phyloP scores from a whole-genome alignment of 768 basidiomycete species.

The Baorangia bicolor region DNA sequence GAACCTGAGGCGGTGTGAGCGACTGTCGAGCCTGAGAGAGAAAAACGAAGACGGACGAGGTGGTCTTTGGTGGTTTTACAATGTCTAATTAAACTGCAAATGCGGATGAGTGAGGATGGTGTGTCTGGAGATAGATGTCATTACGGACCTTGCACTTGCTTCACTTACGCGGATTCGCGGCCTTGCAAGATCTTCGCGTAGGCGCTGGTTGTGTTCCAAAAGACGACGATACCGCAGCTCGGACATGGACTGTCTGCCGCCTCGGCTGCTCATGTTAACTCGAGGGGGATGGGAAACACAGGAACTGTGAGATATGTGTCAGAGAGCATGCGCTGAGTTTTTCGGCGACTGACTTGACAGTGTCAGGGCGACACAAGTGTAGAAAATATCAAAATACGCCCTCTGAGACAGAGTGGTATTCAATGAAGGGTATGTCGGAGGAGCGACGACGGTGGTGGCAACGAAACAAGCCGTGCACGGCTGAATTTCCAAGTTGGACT shows the following conservation, averaged over 20 bases:
- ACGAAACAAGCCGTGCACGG: conserved; percentile 6
- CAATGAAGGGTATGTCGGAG: conserved; percentile 1
- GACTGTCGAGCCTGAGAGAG: conserved; percentile 1
- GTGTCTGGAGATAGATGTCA: background rate
- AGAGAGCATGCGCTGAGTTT: background rate
- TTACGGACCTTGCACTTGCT: conserved; percentile 60
- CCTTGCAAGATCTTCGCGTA: conserved; percentile 69
- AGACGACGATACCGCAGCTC: conserved; percentile 80
- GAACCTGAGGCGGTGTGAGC: conserved; percentile 55
- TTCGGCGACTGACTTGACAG: conserved; percentile 7
- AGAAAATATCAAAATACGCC: background rate
- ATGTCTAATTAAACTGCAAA: conserved; percentile 63
- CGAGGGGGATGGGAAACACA: background rate
- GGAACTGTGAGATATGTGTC: background rate
- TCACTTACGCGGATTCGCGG: conserved; percentile 74
- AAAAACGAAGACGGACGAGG: conserved; percentile 43
- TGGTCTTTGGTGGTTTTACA: conserved; percentile 74
- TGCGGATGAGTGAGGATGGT: conserved; percentile 2
- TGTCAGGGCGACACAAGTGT: background rate
- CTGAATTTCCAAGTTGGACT: conserved; percentile 1
- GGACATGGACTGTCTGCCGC: conserved; percentile 71
- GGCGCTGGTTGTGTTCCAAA: conserved; percentile 70
- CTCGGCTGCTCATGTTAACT: conserved; percentile 55
- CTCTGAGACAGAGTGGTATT: background rate
- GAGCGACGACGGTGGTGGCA: conserved; percentile 8